Conservation (phyloP, 768 basidiomycete species). For the Pisolithus sp. region DNA sequence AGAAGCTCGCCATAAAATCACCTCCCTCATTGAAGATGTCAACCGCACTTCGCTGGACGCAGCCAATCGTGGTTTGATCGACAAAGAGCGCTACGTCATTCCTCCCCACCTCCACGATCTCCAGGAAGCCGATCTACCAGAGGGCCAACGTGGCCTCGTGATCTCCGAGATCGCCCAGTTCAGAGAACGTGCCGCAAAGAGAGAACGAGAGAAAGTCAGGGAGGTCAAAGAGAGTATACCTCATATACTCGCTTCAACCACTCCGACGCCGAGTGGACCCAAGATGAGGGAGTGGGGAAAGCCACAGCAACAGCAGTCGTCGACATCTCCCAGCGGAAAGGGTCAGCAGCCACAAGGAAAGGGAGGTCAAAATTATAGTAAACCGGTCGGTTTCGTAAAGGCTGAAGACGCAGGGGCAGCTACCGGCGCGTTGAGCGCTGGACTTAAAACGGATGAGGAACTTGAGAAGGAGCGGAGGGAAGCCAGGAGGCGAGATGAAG, state of each 20-base stretch:
- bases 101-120: constrained; percentile 97
- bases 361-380: constrained; percentile 69
- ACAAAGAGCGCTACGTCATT: constrained; percentile 84
- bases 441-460: constrained; percentile 78
- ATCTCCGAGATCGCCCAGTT: constrained; percentile 96
- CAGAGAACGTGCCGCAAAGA: constrained; percentile 86
- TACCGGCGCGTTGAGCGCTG: constrained; percentile 29
- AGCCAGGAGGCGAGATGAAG: constrained; percentile 69
- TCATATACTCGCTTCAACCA: constrained; percentile 26
- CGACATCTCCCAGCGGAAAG: constrained; percentile 29
- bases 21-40: constrained; percentile 63
- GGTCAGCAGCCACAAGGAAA: constrained; percentile 53
- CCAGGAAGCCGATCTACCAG: constrained; percentile 93
- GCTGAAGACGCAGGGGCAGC: constrained; percentile 44
- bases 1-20: constrained; percentile 58
- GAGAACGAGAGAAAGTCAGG: constrained; percentile 82
- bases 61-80: constrained; percentile 64
- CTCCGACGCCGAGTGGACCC: constrained; percentile 59
- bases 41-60: constrained; percentile 68
- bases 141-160: constrained; percentile 85
- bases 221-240: constrained; percentile 63
- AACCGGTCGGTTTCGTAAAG: constrained; percentile 81
- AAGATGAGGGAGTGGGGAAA: constrained; percentile 79
- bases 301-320: constrained; percentile 29
- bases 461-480: constrained; percentile 79